Base-by-base conservation (phyloP, 2,329 filamentous ascomycete genomes). In the Botrytis medusae region DNA sequence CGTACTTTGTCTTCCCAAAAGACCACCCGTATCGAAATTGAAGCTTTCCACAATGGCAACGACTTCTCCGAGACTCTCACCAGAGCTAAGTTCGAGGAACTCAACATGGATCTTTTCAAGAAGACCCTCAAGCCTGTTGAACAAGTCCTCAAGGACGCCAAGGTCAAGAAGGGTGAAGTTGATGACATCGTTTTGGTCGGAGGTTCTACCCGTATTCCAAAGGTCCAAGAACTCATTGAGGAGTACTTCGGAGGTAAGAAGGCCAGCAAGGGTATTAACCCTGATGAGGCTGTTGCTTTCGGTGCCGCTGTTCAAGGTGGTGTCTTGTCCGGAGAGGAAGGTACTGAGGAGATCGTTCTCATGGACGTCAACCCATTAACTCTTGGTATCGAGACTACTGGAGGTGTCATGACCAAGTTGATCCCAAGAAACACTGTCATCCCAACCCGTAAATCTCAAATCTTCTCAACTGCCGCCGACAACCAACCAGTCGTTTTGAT, bases 101-200 rank as follows among this genome's bases (percentile, higher is more conserved):
- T 98, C 81, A 98, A 98, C 92, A 95, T 95, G 80, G 95, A 98
- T 81, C 91, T 98, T 76, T 98, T 98, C 92, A 97, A 97, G 92
- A 97, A 96, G 90, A 98, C 96, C 74, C 90, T 98, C 78, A 97
- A 98, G 91, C 95, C 96, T 74, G 96, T 98, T 78, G 94, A 98
- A 87, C 95, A 98, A 89, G 96, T 98, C 79, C 90, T 99, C 82
- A 97, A 97, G 88, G 96, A 98, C 80, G 94, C 95, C 83, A 97
- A 98, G 89, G 89, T 98, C 81, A 95, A 95, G 91, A 98, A 98
- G 92, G 86, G 85, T 76, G 95, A 98, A 80, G 90, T 99, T 80
- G 91, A 98, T 81, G 96, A 98, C 83, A 98, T 99, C 79, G 96
- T 99, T 77, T 91, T 98, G 69, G 95, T 98, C 77, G 96, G 96